Evolutionary conservation across 2,329 filamentous ascomycete species (phyloP), one percentile per base, ranked within the genome.

Genomic region (Zymoseptoria tritici): DNA sequence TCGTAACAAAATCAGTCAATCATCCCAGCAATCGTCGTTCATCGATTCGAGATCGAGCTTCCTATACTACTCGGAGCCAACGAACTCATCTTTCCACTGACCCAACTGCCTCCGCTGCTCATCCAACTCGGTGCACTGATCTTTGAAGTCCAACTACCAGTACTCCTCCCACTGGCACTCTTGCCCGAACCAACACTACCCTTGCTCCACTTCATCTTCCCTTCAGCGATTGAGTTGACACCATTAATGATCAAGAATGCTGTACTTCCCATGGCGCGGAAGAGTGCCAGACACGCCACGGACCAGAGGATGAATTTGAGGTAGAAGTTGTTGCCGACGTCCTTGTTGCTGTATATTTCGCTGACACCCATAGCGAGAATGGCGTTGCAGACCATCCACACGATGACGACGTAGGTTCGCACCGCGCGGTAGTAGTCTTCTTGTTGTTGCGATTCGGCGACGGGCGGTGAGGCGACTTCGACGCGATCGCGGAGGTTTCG

Each of bases 391-490:
- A 95, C 83, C 83, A 99, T 91, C 94, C 94, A 99, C 53, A 87
- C 83, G 51, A 96, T 86, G 11, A 99, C 94, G 87, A 99, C 95
- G 85, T 99, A 99, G 0, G 94, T 99, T 57, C 94, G 86, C 56
- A 99, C 94, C 49, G 88, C 90, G 74, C 92, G 90, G 82, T 99
- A 99, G 82, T 99, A 99, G 77, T 99, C 94, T 75, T 99, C 94
- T 75, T 99, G 94, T 76, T 91, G 78, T 77, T 97, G 94, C 0
- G 84, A 80, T 68, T 97, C 93, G 51, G 83, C 86, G 16, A 85
- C 68, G 0, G 79, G 75, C 0, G 82, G 74, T 11, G 76, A 73
- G 9, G 88, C 80, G 0, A 97, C 93, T 73, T 96, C 91, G 68
- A 99, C 81, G 52, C 94, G 84, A 72, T 99, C 94, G 56, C 94